A percentile compares a stretch with the other conserved stretches of the same genome.
These are phyloP conservation scores for Saccharomycopsis sp. DNA, from an alignment of 805 yeast species.

Conservation along the genomic window DNA sequence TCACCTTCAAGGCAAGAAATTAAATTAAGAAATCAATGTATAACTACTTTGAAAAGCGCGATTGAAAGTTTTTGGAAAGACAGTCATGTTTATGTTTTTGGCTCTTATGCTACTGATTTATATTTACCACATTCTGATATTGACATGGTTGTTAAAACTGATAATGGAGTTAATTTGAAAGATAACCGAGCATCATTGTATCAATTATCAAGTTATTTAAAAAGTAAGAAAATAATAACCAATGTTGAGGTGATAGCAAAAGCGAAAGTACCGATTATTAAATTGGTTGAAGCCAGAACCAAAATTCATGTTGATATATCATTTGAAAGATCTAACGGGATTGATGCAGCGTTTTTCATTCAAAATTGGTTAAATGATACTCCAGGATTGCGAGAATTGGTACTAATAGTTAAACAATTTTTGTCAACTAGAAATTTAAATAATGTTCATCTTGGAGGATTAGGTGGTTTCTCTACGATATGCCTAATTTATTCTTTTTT, in stretches of 20 bases:
- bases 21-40: conserved; percentile 54
- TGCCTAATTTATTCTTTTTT: conserved; percentile 78
- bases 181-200: conserved; percentile 63
- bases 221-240: conserved; percentile 54
- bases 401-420: conserved; percentile 78
- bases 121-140: conserved; percentile 94
- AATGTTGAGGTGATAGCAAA: conserved; percentile 79
- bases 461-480: conserved; percentile 92
- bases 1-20: conserved; percentile 80
- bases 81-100: conserved; percentile 79
- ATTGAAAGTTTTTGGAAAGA: conserved; percentile 63
- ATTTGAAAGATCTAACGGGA: conserved; percentile 77
- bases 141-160: conserved; percentile 80
- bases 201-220: conserved; percentile 63
- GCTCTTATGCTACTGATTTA: conserved; percentile 89
- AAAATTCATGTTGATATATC: conserved; percentile 81
- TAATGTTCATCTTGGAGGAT: conserved; percentile 87
- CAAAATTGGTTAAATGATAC: conserved; percentile 63
- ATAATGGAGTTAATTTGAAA: conserved; percentile 24
- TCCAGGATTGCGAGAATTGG: conserved; percentile 79
- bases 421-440: conserved; percentile 69
- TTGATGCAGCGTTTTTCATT: conserved; percentile 74
- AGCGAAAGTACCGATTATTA: conserved; percentile 91
- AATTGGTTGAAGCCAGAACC: conserved; percentile 69
- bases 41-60: conserved; percentile 48